Evolutionary conservation across 257 asterid species (phyloP).

Genomic region (Jacaranda mimosifolia): DNA sequence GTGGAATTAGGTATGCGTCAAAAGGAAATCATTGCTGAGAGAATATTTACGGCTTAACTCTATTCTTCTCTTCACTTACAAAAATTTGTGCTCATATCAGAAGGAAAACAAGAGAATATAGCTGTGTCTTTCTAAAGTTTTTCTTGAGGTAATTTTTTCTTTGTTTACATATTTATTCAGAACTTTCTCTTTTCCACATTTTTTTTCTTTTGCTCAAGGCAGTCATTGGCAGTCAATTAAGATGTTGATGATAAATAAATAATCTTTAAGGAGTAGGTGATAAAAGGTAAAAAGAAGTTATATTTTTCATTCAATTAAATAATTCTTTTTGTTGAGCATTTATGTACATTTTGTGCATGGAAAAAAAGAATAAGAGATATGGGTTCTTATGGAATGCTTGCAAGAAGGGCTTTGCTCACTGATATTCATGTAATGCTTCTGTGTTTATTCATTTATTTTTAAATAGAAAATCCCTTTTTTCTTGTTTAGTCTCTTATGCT

Average conservation of each 20-base stretch:
- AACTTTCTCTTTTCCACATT: too few species aligned
- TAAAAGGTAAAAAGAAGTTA: slow-evolving; percentile 37
- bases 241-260: slow-evolving; percentile 31
- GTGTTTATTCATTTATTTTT: slow-evolving; percentile 41
- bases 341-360: slow-evolving; percentile 34
- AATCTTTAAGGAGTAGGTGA: slow-evolving; percentile 46
- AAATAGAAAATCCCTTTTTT: slow-evolving; percentile 28
- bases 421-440: slow-evolving; percentile 91
- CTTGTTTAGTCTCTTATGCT: not conserved
- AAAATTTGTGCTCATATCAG: too few species aligned
- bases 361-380: slow-evolving; percentile 45
- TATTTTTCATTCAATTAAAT: not conserved
- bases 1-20: too few species aligned
- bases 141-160: too few species aligned
- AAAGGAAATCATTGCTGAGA: too few species aligned
- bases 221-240: too few species aligned
- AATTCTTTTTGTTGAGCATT: slow-evolving; percentile 11
- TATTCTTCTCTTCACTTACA: too few species aligned
- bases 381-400: slow-evolving; percentile 85
- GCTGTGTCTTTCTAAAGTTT: too few species aligned
- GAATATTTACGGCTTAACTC: too few species aligned
- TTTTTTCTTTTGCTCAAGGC: too few species aligned
- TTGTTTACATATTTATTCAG: too few species aligned
- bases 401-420: slow-evolving; percentile 85
- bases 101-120: too few species aligned